Evolutionary conservation across 371 early-diverging fungal species (phyloP), one percentile per base, ranked within the genome.

Genomic region (Mucor irregularis): DNA sequence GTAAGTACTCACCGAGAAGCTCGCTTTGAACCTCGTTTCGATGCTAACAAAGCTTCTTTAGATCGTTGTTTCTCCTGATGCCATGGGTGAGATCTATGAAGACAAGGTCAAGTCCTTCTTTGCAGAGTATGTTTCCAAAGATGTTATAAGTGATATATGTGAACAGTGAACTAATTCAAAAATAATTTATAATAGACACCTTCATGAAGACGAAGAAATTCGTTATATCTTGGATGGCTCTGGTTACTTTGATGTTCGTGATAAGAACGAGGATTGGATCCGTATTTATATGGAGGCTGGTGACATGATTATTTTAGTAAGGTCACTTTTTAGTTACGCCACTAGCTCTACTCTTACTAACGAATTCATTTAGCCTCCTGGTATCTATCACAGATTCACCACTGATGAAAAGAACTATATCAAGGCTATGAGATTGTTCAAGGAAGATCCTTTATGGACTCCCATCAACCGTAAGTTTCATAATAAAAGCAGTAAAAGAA

Each of bases 151-250:
- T n/a, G 28, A 11, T 26, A 5, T 37, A 6, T 17, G 7, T 29
- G 19, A 29, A n/a, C 10, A 17, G 13, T 17, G 8, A 31, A 30
- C 11, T 46, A 25, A 19, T 16, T n/a, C 11, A 11, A 47, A 16
- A 31, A 13, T 16, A 46, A 52, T 35, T 10, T 13, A 25, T 11
- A 35, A 9, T 64, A 86, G 87, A 58, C 96, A 97, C 71, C 74
- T 96, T 57, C 97, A 96, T 69, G 96, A 95, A 64, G 97, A 97
- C 67, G 98, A 97, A 75, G 97, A 98, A 73, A 96, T 97, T 57
- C 89, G 98, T 25, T 95, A 75, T 62, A 86, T 97, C 50, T 58
- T 93, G 29, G 94, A 89, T 31, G 98, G 98, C 13, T 76, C 85
- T 14, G 97, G 96, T 8, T 96, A 86, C 73, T 96, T 96, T 76